Conservation (phyloP, 2,329 filamentous ascomycete species). For the Hypoxylon rubiginosum region DNA sequence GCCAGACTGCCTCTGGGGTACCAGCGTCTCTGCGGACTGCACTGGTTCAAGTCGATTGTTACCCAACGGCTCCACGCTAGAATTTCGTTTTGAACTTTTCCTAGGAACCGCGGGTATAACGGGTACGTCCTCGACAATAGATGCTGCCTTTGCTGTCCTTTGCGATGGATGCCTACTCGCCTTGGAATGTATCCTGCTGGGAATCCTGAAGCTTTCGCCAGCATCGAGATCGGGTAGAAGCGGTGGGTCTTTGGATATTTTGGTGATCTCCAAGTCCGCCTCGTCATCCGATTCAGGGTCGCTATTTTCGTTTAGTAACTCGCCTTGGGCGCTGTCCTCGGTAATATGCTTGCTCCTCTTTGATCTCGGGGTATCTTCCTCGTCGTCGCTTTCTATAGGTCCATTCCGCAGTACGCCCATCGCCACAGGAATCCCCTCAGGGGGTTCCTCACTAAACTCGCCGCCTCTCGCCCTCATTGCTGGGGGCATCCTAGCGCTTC, state of each 20-base stretch:
- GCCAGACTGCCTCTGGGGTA: conserved; percentile 30
- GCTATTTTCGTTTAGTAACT: conserved; percentile 62
- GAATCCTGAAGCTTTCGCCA: conserved; percentile 71
- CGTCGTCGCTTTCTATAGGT: conserved; percentile 75
- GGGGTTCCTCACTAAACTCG: conserved; percentile 74
- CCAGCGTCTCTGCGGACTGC: conserved; percentile 34
- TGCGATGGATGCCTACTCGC: conserved; percentile 60
- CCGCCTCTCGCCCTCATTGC: conserved; percentile 72
- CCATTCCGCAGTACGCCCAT: conserved; percentile 71
- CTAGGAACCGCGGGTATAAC: conserved; percentile 73
- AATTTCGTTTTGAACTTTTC: conserved; percentile 78
- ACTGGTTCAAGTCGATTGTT: conserved; percentile 55
- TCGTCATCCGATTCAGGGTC: conserved; percentile 61
- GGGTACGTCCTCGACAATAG: conserved; percentile 55
- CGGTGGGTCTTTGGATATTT: conserved; percentile 65
- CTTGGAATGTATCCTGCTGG: conserved; percentile 73
- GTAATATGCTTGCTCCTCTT: conserved; percentile 51
- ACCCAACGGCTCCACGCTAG: conserved; percentile 55
- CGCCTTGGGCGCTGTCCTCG: conserved; percentile 53
- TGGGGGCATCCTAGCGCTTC: conserved; percentile 87
- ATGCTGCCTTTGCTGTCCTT: conserved; percentile 53
- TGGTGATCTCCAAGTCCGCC: conserved; percentile 52
- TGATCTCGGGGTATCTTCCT: conserved; percentile 57
- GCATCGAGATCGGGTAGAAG: conserved; percentile 71
- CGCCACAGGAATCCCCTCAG: conserved; percentile 75